Percentiles rank a stretch among this genome's conserved stretches.
These are phyloP conservation scores for Lanzia echinophila DNA, from an alignment of 2,329 filamentous ascomycete genomes.

Conservation along the genomic window DNA sequence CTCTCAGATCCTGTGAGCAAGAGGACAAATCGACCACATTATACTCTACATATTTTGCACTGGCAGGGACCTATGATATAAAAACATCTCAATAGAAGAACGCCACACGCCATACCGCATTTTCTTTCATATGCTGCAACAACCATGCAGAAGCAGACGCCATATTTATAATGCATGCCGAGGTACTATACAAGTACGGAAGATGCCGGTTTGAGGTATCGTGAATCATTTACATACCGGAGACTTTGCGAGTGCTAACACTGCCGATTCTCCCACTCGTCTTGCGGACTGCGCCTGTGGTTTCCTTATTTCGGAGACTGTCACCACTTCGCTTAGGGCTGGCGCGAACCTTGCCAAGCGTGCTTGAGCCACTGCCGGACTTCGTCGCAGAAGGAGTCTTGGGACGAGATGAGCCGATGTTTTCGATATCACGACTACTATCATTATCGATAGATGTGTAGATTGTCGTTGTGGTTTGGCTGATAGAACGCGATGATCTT, in stretches of 20 bases:
- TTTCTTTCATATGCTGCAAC: constrained; percentile 5
- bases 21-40: not conserved
- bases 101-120: constrained; percentile 6
- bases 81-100: constrained; percentile 2
- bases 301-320: constrained; percentile 43
- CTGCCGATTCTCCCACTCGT: constrained; percentile 60
- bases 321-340: constrained; percentile 50
- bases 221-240: constrained; percentile 24
- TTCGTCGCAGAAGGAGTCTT: constrained; percentile 52
- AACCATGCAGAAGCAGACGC: constrained; percentile 2
- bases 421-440: constrained; percentile 64
- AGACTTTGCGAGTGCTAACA: constrained; percentile 36
- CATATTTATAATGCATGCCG: constrained; percentile 13
- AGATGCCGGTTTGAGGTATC: constrained; percentile 16
- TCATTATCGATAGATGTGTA: constrained; percentile 60
- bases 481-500: constrained; percentile 55
- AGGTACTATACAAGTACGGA: constrained; percentile 24
- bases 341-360: constrained; percentile 54
- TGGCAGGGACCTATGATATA: constrained; percentile 4
- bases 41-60: constrained; percentile 9
- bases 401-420: constrained; percentile 46
- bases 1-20: not conserved
- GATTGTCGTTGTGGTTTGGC: constrained; percentile 66
- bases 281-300: constrained; percentile 51
- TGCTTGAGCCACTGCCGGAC: constrained; percentile 42